Percentiles rank a stretch among this genome's conserved stretches.
phyloP scores from a whole-genome alignment of 2,329 filamentous ascomycete genomes.

The Phyllosticta capitalensis region DNA sequence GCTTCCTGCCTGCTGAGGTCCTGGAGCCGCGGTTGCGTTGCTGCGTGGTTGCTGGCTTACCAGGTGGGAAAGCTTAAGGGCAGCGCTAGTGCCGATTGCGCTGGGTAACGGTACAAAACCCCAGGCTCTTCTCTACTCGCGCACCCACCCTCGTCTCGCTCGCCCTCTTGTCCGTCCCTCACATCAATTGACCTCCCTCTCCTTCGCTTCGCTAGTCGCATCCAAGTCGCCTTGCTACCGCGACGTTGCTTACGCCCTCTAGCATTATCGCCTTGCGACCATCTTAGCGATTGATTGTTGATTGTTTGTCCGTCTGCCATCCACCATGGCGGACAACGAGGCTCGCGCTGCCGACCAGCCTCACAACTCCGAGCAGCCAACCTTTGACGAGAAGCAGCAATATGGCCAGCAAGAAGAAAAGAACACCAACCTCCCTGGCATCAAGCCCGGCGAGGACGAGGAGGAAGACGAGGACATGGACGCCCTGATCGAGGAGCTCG shows the following conservation, averaged over 20 bases:
- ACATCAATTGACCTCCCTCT: neutral
- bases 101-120: neutral
- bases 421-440: slow-evolving; percentile 16
- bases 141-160: neutral
- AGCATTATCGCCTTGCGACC: neutral
- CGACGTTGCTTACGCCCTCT: neutral
- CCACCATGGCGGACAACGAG: slow-evolving; percentile 9
- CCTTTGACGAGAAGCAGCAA: slow-evolving; percentile 22
- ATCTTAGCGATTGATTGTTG: slow-evolving; percentile 2
- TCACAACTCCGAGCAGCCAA: slow-evolving; percentile 20
- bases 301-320: neutral
- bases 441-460: slow-evolving; percentile 37
- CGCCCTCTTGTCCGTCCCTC: neutral
- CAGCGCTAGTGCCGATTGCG: neutral
- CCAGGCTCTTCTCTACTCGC: neutral
- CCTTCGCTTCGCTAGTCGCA: neutral
- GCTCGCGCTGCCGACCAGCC: slow-evolving; percentile 7
- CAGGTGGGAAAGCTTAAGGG: neutral
- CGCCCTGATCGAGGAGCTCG: slow-evolving; percentile 76
- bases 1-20: neutral
- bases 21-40: neutral
- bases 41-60: neutral
- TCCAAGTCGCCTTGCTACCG: neutral
- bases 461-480: slow-evolving; percentile 80
- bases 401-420: slow-evolving; percentile 13